Base-by-base conservation (phyloP, 2,329 filamentous ascomycete genomes). In the Fusarium pilosicola region DNA sequence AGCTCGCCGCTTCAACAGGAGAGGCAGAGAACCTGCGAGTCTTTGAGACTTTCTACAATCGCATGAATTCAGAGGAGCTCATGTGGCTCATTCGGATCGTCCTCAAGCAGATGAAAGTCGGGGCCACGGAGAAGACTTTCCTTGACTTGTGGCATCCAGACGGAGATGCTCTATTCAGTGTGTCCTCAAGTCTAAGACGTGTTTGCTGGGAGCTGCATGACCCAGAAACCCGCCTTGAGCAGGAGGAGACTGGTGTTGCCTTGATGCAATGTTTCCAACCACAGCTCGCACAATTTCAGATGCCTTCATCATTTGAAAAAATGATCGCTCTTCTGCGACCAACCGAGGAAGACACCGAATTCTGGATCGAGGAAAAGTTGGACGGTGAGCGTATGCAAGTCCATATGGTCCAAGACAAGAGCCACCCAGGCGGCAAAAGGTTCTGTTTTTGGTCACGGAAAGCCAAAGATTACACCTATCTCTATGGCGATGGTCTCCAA, bases 341-440 rank as follows among this genome's bases (percentile, higher is more conserved):
- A 0, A 92, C 90, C 0, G 88, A 92, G 30, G 91, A 94, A 0
- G 91, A 97, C 59, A 86, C 88, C 1, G 90, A 93, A 14, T 99
- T 97, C 79, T 98, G 95, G 95, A 96, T 98, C 54, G 96, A 99
- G 81, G 96, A 99, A 83, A 99, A 99, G 82, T 86, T 99, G 14
- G 96, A 99, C 76, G 96, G 96, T 3, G 96, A 99, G 83, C 90
- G 96, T 32, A 98, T 99, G 92, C 96, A 99, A 81, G 88, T 99
- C 80, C 96, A 99, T 81, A 95, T 98, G 93, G 83, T 89, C 18
- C 87, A 93, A 65, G 94, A 98, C 74, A 84, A 90, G 7, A 83
- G 82, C 2, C 84, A 90, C 2, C 88, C 90, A 0, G 94, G 95
- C 1, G 94, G 94, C 0, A 90, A 87, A 63, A 86, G 86, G 26